Conservation (phyloP, 2,329 filamentous ascomycete genomes). For the Allantophomopsis cytisporea region DNA sequence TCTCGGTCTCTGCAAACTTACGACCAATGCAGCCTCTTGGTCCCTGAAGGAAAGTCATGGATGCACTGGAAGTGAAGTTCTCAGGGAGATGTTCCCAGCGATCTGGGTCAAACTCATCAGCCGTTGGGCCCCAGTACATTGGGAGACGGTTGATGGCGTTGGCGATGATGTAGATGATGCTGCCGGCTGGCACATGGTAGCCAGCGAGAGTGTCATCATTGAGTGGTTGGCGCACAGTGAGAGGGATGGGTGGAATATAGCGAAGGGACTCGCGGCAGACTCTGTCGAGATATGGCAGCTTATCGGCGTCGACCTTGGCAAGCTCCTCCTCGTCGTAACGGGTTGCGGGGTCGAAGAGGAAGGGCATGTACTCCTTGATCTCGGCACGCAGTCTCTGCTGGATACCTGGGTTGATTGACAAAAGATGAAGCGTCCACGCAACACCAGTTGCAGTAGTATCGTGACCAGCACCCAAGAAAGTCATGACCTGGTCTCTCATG, state of each 20-base stretch:
- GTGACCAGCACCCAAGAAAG: slow-evolving; percentile 13
- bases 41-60: slow-evolving; percentile 20
- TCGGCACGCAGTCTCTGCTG: slow-evolving; percentile 25
- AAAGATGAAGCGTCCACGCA: slow-evolving; percentile 26
- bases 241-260: slow-evolving; percentile 29
- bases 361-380: slow-evolving; percentile 19
- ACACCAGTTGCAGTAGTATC: slow-evolving; percentile 29
- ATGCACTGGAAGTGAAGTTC: slow-evolving; percentile 20
- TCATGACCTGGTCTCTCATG: no score
- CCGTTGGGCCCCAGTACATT: slow-evolving; percentile 24
- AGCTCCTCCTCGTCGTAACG: slow-evolving; percentile 18
- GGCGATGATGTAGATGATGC: slow-evolving; percentile 26
- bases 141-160: slow-evolving; percentile 26
- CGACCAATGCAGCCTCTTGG: slow-evolving; percentile 19
- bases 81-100: slow-evolving; percentile 19
- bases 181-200: slow-evolving; percentile 26
- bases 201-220: slow-evolving; percentile 23
- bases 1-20: slow-evolving; percentile 21
- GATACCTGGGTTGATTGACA: slow-evolving; percentile 23
- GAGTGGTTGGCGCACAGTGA: slow-evolving; percentile 27
- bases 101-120: slow-evolving; percentile 26
- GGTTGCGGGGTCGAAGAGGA: slow-evolving; percentile 21
- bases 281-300: slow-evolving; percentile 28
- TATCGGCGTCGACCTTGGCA: slow-evolving; percentile 21
- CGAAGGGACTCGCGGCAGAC: slow-evolving; percentile 31